These are phyloP conservation scores for Perilla frutescens DNA, from an alignment of 257 asterid species.

Conservation along the genomic window DNA sequence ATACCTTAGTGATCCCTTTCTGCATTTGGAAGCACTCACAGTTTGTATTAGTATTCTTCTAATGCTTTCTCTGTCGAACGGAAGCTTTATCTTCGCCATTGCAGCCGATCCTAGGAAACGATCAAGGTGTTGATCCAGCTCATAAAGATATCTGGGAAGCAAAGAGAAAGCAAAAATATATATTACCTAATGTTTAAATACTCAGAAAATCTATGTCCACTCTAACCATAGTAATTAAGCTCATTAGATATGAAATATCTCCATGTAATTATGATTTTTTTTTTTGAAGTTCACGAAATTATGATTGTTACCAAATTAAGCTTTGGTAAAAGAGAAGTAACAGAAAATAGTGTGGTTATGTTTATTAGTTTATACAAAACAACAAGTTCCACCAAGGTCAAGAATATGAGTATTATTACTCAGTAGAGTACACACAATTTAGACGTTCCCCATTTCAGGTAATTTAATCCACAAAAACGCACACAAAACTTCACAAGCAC, in stretches of 20 bases:
- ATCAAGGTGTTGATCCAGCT: conserved; percentile 84
- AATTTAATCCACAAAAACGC: neutral
- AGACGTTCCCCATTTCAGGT: neutral
- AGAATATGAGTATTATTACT: neutral
- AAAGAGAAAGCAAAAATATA: neutral
- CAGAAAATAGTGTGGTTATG: neutral
- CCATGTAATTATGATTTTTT: neutral
- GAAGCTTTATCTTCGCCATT: conserved; percentile 82
- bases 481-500: neutral
- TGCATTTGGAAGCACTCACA: conserved; percentile 80
- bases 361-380: neutral
- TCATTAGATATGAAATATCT: neutral
- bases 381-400: neutral
- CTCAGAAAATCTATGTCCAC: no score
- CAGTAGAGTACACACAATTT: neutral
- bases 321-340: neutral
- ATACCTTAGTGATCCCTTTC: conserved; percentile 76
- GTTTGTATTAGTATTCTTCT: conserved; percentile 78
- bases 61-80: conserved; percentile 69
- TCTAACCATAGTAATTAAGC: neutral
- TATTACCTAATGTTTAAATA: neutral
- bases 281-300: no score
- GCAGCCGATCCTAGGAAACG: conserved; percentile 81
- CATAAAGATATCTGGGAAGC: conserved; percentile 71
- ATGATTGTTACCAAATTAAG: neutral